A percentile compares a stretch with the other conserved stretches of the same genome.
Evolutionary conservation across 768 basidiomycete genomes (phyloP).

Genomic region (Xerocomus brunneocitrinus): DNA sequence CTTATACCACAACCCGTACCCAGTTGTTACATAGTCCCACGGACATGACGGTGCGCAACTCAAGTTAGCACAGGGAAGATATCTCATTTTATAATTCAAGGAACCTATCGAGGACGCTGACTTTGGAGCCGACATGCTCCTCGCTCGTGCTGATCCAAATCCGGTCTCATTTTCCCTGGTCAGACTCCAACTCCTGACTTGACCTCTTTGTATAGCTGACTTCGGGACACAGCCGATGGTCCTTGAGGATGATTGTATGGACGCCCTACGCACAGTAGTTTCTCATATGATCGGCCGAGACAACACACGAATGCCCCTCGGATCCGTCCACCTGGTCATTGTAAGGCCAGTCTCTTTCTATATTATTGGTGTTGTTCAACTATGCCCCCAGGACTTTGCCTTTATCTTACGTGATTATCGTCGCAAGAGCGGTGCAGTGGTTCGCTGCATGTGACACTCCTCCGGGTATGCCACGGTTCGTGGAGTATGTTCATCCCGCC

Average conservation of each 20-base stretch:
- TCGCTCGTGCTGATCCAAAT: neutral
- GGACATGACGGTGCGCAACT: conserved; percentile 10
- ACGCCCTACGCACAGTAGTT: conserved; percentile 16
- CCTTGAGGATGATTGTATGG: conserved; percentile 20
- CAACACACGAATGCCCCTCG: conserved; percentile 8
- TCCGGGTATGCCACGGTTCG: neutral
- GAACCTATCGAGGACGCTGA: conserved; percentile 11
- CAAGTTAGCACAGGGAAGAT: neutral
- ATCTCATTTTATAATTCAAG: conserved; percentile 11
- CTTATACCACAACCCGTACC: conserved; percentile 12
- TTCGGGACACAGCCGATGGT: conserved; percentile 1
- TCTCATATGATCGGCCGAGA: conserved; percentile 18
- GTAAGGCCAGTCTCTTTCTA: conserved; percentile 6
- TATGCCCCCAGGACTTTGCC: conserved; percentile 20
- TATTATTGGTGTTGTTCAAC: conserved; percentile 1
- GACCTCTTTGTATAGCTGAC: conserved; percentile 6
- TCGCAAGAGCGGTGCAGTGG: neutral
- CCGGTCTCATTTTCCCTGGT: conserved; percentile 14
- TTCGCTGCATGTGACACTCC: neutral
- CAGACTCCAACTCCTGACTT: neutral
- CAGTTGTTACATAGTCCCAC: neutral
- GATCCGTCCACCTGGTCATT: conserved; percentile 19
- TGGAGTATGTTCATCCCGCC: neutral
- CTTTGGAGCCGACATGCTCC: conserved; percentile 2
- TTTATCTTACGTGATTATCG: conserved; percentile 13